These are phyloP conservation scores for Collybia mongolica DNA, from an alignment of 768 basidiomycete species.

Conservation along the genomic window DNA sequence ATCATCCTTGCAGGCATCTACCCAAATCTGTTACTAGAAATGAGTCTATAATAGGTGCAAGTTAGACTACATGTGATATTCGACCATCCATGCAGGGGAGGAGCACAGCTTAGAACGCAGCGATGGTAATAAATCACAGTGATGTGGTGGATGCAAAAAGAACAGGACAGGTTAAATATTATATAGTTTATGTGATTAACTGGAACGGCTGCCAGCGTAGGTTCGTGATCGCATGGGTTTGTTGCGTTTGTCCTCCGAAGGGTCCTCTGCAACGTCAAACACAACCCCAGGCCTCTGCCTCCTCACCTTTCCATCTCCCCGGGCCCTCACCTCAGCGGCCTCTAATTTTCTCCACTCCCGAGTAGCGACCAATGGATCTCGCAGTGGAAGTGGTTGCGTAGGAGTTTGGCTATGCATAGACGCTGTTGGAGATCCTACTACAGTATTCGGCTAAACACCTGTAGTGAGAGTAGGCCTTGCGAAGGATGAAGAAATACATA, in stretches of 20 bases:
- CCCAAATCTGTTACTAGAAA: too few relatives aligned
- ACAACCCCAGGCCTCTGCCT: constrained; percentile 64
- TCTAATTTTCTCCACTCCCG: constrained; percentile 70
- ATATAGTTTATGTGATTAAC: constrained; percentile 1
- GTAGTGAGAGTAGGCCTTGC: constrained; percentile 9
- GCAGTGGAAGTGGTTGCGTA: constrained; percentile 53
- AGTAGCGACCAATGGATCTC: constrained; percentile 65
- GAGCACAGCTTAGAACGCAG: too few relatives aligned
- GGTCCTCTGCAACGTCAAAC: constrained; percentile 60
- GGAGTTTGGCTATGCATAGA: constrained; percentile 60
- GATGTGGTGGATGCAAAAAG: background rate
- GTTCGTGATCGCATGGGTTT: constrained; percentile 13
- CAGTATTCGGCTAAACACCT: constrained; percentile 57
- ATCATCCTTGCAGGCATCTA: too few relatives aligned
- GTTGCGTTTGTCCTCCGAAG: constrained; percentile 37
- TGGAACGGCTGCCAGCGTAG: constrained; percentile 6
- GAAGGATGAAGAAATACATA: constrained; percentile 34
- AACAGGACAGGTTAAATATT: background rate
- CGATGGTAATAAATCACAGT: too few relatives aligned
- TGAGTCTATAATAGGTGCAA: too few relatives aligned
- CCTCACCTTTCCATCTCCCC: constrained; percentile 33
- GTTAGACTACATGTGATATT: too few relatives aligned
- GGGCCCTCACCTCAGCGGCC: constrained; percentile 46
- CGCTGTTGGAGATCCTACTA: constrained; percentile 71
- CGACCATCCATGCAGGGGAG: too few relatives aligned